Evolutionary conservation across 108 stramenopile species (phyloP).

Genomic region (Stephanodiscus triporus): DNA sequence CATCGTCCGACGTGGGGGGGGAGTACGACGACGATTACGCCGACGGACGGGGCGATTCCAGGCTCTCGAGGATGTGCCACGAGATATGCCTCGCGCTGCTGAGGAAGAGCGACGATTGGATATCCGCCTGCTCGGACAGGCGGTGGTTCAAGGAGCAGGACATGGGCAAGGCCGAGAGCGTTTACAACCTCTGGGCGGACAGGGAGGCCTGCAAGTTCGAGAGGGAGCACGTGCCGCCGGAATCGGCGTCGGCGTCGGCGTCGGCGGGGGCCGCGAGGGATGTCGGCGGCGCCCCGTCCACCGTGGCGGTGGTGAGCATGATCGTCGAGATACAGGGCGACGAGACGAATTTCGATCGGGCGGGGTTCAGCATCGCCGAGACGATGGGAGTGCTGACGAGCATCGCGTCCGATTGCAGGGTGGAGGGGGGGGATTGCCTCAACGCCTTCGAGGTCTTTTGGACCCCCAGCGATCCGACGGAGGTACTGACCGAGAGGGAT

Average conservation of each 20-base stretch:
- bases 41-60: slow-evolving; percentile 39
- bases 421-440: slow-evolving; percentile 78
- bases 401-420: slow-evolving; percentile 76
- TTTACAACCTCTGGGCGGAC: slow-evolving; percentile 75
- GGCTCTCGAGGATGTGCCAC: slow-evolving; percentile 63
- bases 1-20: slow-evolving; percentile 17
- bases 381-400: slow-evolving; percentile 80
- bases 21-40: slow-evolving; percentile 50
- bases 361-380: slow-evolving; percentile 64
- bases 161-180: slow-evolving; percentile 69
- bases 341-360: slow-evolving; percentile 66
- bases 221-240: slow-evolving; percentile 67
- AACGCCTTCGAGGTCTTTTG: slow-evolving; percentile 90
- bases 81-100: slow-evolving; percentile 69
- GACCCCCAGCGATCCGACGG: slow-evolving; percentile 73
- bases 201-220: slow-evolving; percentile 64
- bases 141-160: slow-evolving; percentile 73
- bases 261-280: not conserved
- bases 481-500: slow-evolving; percentile 71
- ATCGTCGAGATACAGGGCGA: slow-evolving; percentile 86
- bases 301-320: slow-evolving; percentile 74
- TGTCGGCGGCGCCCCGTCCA: slow-evolving; percentile 31
- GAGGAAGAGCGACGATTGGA: slow-evolving; percentile 73
- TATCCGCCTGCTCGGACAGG: slow-evolving; percentile 61
- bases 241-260: not conserved